Evolutionary conservation across 2,329 filamentous ascomycete species (phyloP).

Genomic region (Paracoccidioides brasiliensis): DNA sequence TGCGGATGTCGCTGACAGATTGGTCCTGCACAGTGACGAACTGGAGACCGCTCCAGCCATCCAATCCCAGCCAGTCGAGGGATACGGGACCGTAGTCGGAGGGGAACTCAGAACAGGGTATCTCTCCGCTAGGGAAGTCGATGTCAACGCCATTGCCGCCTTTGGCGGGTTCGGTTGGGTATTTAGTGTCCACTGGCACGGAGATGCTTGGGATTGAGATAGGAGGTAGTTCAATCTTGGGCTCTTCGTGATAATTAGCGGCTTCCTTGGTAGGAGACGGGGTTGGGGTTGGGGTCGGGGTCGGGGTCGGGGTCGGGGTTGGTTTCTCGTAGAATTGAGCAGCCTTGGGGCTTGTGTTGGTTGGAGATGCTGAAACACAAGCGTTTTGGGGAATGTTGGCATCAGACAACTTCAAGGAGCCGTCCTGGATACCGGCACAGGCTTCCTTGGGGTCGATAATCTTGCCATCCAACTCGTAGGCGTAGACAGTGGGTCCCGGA

Average conservation of each 20-base stretch:
- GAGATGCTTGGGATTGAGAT: conserved; percentile 11
- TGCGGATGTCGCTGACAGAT: conserved; percentile 53
- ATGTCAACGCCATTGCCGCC: conserved; percentile 44
- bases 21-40: conserved; percentile 39
- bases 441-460: conserved; percentile 51
- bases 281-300: conserved; percentile 12
- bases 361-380: conserved; percentile 22
- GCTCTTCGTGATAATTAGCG: conserved; percentile 5
- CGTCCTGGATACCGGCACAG: conserved; percentile 55
- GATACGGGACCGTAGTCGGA: conserved; percentile 65
- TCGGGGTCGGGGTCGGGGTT: conserved; percentile 14
- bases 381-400: conserved; percentile 47
- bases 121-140: conserved; percentile 61
- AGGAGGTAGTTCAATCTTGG: conserved; percentile 7
- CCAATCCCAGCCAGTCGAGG: conserved; percentile 54
- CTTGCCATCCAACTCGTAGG: conserved; percentile 59
- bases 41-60: conserved; percentile 73
- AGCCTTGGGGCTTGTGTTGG: conserved; percentile 1
- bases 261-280: conserved; percentile 16
- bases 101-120: conserved; percentile 63
- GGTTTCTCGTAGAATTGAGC: conserved; percentile 11
- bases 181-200: conserved; percentile 11
- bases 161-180: conserved; percentile 10
- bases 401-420: conserved; percentile 51
- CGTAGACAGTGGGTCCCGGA: conserved; percentile 49